Evolutionary conservation across 2,329 filamentous ascomycete genomes (phyloP).

Genomic region (Xenoacremonium recifei): DNA sequence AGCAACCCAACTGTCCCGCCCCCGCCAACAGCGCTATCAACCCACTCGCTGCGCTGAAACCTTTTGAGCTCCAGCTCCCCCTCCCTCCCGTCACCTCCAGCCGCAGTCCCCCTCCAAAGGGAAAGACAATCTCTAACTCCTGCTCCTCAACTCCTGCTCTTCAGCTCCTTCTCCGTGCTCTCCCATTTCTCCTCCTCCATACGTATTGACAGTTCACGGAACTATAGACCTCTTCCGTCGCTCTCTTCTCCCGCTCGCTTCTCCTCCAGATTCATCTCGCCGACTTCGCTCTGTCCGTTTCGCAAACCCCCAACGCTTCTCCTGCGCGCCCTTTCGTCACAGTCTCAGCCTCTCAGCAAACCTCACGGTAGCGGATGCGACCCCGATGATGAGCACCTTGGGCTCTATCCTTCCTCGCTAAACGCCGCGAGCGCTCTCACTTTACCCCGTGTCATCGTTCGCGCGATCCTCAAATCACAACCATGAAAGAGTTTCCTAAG

Average conservation of each 20-base stretch:
- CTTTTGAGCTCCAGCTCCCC: constrained; percentile 7
- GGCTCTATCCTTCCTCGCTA: constrained; percentile 30
- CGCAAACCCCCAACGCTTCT: neutral
- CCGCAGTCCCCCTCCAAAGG: no score
- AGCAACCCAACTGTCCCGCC: constrained; percentile 29
- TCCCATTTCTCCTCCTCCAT: neutral
- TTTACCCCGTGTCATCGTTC: constrained; percentile 5
- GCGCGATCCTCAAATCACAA: constrained; percentile 19
- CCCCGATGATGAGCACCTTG: constrained; percentile 31
- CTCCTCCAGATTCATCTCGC: neutral
- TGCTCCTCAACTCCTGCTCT: no score
- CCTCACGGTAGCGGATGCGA: constrained; percentile 18
- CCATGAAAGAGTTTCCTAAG: constrained; percentile 56
- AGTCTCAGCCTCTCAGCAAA: neutral
- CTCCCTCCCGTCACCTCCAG: neutral
- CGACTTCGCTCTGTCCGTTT: neutral
- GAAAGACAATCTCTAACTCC: no score
- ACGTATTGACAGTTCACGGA: neutral
- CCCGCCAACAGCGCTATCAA: constrained; percentile 22
- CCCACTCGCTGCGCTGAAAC: constrained; percentile 5
- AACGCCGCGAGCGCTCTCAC: constrained; percentile 26
- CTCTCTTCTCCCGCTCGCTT: neutral
- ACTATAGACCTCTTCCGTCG: neutral
- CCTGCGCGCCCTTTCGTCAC: neutral
- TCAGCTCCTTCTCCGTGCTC: neutral